Evolutionary conservation across 805 yeast species (phyloP), one percentile per base, ranked within the genome.

Genomic region (Candida awuae): DNA sequence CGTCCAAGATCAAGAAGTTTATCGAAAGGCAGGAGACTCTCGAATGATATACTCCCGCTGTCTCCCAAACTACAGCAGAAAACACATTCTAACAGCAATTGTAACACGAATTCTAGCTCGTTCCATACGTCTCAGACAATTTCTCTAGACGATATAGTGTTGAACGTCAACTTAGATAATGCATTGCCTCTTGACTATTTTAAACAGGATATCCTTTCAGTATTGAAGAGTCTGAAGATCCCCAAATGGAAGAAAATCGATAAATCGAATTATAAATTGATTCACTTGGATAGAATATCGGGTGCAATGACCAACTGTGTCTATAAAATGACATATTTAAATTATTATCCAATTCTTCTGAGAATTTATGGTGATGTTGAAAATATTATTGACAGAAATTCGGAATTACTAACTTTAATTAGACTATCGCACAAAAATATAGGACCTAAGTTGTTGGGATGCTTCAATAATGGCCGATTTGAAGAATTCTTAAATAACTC

Each of bases 221-320:
- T 84, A 27, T 56, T 80, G 25, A 79, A 80, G 48, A 66, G 70
- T 8, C 62, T 92, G 42, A 69, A 70, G 39, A 76, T 92, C 31
- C 73, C 85, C 25, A 80, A 82, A 58, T 92, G 98, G 98, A 75
- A 78, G 50, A 68, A 68, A 44, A 70, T 79, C 22, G 64, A 48
- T 37, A 55, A 56, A 4, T 51, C 52, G 46, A 50, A 65, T 8
- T 58, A 71, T 15, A 65, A 64, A 16, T 59, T 65, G 28, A 58
- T 90, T 29, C 66, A 61, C 17, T 58, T 88, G 16, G 67, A 62
- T 29, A 71, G 95, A 47, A 85, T 92, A 35, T 75, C 84, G 27
- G 97, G 98, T 16, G 98, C 98, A 0, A 70, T 92, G 57, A 92
- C 97, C 16, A 92, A 92, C 58, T 81, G 88, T 25, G 83, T 90